These are phyloP conservation scores for Mortierella sp. DNA, from an alignment of 371 early-diverging fungal genomes.

Conservation along the genomic window DNA sequence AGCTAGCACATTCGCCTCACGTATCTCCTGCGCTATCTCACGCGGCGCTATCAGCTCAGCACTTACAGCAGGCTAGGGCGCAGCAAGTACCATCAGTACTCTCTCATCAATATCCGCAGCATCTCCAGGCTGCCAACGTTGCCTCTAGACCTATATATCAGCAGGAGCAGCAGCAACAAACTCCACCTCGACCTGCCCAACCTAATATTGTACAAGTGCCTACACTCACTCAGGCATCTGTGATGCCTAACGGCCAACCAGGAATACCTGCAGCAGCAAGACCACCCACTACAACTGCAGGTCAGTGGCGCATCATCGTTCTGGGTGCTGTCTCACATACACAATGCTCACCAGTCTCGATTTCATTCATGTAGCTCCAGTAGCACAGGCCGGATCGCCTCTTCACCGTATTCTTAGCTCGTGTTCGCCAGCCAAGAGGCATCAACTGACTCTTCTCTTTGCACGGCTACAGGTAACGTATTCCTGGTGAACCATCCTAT, in stretches of 20 bases:
- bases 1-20: conserved; percentile 24
- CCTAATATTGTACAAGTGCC: conserved; percentile 21
- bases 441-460: conserved; percentile 28
- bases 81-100: conserved; percentile 4
- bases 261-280: conserved; percentile 8
- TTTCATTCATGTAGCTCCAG: conserved; percentile 4
- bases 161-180: conserved; percentile 15
- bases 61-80: conserved; percentile 9
- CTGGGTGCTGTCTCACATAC: too few species aligned
- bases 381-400: conserved; percentile 44
- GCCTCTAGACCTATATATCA: conserved; percentile 13
- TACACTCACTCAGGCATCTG: conserved; percentile 4
- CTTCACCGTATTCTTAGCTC: conserved; percentile 35
- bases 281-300: conserved; percentile 7
- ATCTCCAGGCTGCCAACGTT: conserved; percentile 3
- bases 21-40: conserved; percentile 15
- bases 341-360: too few species aligned
- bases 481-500: background rate
- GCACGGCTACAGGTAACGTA: conserved; percentile 31
- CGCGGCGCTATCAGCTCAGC: conserved; percentile 2
- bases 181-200: conserved; percentile 8
- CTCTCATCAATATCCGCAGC: conserved; percentile 5
- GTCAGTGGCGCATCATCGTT: too few species aligned
- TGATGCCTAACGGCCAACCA: conserved; percentile 22
- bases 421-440: conserved; percentile 18